Evolutionary conservation across 441 rosid genomes (phyloP).

Genomic region (Croton setiger): DNA sequence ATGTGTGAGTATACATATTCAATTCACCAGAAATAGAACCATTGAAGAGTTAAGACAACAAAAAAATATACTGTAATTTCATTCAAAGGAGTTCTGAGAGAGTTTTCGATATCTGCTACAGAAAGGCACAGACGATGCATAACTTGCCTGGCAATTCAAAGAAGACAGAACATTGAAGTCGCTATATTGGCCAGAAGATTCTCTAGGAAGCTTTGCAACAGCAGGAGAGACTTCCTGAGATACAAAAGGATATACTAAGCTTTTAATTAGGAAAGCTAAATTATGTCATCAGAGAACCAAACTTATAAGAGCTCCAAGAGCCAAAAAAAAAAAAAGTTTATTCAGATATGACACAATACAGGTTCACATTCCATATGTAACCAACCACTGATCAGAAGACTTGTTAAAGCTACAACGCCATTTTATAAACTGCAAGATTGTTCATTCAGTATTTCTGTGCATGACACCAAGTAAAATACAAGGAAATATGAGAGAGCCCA

Average conservation of each 20-base stretch:
- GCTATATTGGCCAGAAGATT: conserved; percentile 80
- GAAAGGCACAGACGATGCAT: conserved; percentile 5
- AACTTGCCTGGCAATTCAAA: conserved; percentile 90
- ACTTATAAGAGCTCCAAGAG: neutral
- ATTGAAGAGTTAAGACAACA: neutral
- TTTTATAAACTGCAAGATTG: neutral
- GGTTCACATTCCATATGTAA: neutral
- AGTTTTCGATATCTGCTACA: conserved; percentile 9
- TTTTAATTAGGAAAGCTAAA: neutral
- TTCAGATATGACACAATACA: conserved; percentile 4
- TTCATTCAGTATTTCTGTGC: neutral
- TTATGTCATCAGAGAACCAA: neutral
- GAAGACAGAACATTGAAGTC: conserved; percentile 92
- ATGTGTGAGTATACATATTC: neutral
- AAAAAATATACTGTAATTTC: neutral
- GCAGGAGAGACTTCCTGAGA: conserved; percentile 78
- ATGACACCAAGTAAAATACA: neutral
- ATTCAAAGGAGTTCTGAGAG: conserved; percentile 5
- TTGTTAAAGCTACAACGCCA: neutral
- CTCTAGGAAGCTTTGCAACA: conserved; percentile 75
- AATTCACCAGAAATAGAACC: neutral
- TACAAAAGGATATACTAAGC: conserved; percentile 16
- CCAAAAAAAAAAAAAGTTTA: neutral
- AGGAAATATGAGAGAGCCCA: neutral
- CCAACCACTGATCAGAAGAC: neutral